phyloP scores from a whole-genome alignment of 2,329 filamentous ascomycete genomes.

The Drechslera avenae region DNA sequence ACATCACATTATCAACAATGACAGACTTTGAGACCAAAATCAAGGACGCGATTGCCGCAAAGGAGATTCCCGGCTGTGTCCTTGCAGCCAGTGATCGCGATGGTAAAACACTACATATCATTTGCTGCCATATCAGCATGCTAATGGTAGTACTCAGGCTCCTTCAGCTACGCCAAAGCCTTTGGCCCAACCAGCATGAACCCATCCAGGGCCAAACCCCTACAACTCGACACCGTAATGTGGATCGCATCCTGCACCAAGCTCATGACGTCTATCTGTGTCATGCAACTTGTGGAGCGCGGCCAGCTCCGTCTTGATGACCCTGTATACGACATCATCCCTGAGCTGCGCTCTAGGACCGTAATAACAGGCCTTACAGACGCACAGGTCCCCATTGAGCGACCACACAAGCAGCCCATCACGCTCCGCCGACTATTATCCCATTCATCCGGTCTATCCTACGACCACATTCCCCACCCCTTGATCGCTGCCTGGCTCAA shows the following conservation, averaged over 20 bases:
- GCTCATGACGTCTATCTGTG: constrained; percentile 43
- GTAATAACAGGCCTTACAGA: constrained; percentile 37
- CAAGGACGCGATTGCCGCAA: constrained; percentile 23
- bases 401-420: constrained; percentile 31
- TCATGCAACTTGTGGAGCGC: constrained; percentile 44
- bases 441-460: constrained; percentile 57
- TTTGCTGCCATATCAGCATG: too few relatives aligned
- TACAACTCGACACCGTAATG: constrained; percentile 39
- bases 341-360: constrained; percentile 35
- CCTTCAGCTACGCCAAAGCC: constrained; percentile 44
- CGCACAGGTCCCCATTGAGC: constrained; percentile 30
- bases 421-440: constrained; percentile 52
- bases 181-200: constrained; percentile 43
- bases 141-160: constrained; percentile 27
- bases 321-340: constrained; percentile 40
- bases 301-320: constrained; percentile 40
- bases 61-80: constrained; percentile 35
- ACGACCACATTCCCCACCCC: constrained; percentile 50
- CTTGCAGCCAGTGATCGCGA: constrained; percentile 32
- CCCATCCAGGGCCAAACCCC: constrained; percentile 23
- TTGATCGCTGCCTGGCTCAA: constrained; percentile 49
- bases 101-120: constrained; percentile 20
- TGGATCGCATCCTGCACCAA: constrained; percentile 51
- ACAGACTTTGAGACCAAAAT: constrained; percentile 34
- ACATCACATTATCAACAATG: constrained; percentile 9